Evolutionary conservation across 2,329 filamentous ascomycete species (phyloP).

Genomic region (Colletotrichum salicis): DNA sequence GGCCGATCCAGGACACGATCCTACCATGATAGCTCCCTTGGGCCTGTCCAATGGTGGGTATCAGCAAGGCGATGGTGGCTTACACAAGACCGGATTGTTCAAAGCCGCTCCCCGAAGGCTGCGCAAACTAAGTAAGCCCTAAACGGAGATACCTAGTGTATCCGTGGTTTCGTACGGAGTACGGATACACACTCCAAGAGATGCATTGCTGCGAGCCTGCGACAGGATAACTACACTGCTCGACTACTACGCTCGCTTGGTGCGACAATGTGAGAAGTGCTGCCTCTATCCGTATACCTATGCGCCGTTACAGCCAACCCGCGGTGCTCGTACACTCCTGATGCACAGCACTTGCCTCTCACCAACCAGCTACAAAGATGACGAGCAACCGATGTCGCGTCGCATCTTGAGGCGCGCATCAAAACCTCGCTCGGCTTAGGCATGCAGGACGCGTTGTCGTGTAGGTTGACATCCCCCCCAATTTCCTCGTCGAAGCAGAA

Average conservation of each 20-base stretch:
- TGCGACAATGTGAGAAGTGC: neutral
- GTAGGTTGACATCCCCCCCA: conserved; percentile 1
- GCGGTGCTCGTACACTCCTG: neutral
- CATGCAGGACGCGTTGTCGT: conserved; percentile 12
- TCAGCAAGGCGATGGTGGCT: neutral
- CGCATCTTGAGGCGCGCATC: neutral
- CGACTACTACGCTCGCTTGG: neutral
- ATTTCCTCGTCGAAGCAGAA: neutral
- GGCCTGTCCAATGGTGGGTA: conserved; percentile 6
- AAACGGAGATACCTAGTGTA: too few species aligned
- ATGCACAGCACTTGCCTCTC: neutral
- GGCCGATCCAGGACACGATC: neutral
- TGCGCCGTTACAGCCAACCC: conserved; percentile 6
- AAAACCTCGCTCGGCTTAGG: neutral
- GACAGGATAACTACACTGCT: neutral
- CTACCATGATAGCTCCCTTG: neutral
- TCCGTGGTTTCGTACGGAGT: neutral
- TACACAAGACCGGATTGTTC: conserved; percentile 7
- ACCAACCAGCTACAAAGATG: neutral
- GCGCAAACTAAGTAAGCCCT: neutral
- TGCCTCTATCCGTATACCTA: neutral
- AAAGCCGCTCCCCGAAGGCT: conserved; percentile 1
- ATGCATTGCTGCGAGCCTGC: neutral
- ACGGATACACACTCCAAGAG: neutral
- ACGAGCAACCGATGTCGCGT: neutral